Conservation (phyloP, 768 basidiomycete genomes). For the Lyophyllum decastes region DNA sequence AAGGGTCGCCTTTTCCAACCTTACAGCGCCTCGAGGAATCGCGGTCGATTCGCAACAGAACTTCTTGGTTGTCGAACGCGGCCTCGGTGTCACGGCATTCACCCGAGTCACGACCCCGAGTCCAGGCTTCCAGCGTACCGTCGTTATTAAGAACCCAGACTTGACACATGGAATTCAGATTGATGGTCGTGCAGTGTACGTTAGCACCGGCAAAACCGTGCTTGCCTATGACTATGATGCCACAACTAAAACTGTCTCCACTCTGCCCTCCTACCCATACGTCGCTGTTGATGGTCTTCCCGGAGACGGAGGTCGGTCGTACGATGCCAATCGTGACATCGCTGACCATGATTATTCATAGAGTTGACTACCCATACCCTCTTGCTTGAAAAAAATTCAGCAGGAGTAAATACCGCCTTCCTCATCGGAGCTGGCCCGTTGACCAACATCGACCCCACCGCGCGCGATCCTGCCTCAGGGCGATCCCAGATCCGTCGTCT, state of each 20-base stretch:
- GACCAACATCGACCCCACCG: conserved; percentile 42
- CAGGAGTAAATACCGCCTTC: conserved; percentile 18
- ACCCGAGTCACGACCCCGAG: conserved; percentile 21
- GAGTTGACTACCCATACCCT: conserved; percentile 45
- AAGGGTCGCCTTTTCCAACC: conserved; percentile 39
- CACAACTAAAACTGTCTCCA: conserved; percentile 25
- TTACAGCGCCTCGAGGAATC: conserved; percentile 43
- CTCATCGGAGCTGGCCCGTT: conserved; percentile 39
- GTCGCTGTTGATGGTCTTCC: conserved; percentile 34
- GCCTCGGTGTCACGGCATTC: conserved; percentile 42
- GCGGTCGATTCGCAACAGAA: conserved; percentile 38
- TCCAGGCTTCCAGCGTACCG: conserved; percentile 36
- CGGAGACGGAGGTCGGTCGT: conserved; percentile 38
- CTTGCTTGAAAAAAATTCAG: conserved; percentile 28
- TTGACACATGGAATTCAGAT: conserved; percentile 47
- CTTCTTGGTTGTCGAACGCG: conserved; percentile 44
- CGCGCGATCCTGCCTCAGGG: conserved; percentile 42
- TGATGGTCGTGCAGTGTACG: conserved; percentile 33
- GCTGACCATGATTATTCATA: conserved; percentile 11
- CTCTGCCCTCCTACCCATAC: conserved; percentile 12
- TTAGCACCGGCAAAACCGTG: conserved; percentile 37
- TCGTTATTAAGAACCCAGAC: conserved; percentile 35
- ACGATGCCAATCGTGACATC: neutral
- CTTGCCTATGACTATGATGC: conserved; percentile 38
- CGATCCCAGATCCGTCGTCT: conserved; percentile 42